phyloP scores from a whole-genome alignment of 148 eudicot species.

The Pharnaceum exiguum region DNA sequence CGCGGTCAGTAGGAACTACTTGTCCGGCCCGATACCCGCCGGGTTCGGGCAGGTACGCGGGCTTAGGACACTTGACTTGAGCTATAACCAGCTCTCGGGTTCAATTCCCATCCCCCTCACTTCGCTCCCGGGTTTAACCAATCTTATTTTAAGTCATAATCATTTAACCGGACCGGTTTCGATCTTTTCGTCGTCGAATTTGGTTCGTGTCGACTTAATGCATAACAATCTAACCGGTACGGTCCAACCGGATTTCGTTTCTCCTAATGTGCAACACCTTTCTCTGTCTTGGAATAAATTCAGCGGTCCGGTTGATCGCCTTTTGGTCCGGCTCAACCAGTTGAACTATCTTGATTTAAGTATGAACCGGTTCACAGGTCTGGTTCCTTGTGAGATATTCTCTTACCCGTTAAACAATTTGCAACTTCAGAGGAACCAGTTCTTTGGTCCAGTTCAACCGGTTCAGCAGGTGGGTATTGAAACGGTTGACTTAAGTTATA shows the following conservation, averaged over 20 bases:
- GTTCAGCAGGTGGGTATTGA: constrained; percentile 40
- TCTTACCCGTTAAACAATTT: constrained; percentile 53
- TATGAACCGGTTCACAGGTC: constrained; percentile 66
- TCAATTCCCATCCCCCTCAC: constrained; percentile 51
- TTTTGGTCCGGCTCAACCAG: constrained; percentile 28
- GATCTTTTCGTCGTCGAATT: constrained; percentile 28
- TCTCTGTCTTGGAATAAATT: constrained; percentile 66
- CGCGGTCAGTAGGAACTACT: constrained; percentile 56
- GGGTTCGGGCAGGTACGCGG: constrained; percentile 33
- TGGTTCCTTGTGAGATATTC: constrained; percentile 54
- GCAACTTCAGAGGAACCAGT: constrained; percentile 57
- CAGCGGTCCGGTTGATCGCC: constrained; percentile 51
- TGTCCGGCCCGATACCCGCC: constrained; percentile 63
- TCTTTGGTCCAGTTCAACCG: constrained; percentile 58
- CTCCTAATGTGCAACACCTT: constrained; percentile 52
- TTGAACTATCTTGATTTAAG: constrained; percentile 67
- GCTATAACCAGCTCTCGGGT: constrained; percentile 75
- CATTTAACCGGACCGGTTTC: constrained; percentile 61
- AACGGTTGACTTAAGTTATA: constrained; percentile 77
- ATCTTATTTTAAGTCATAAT: constrained; percentile 57
- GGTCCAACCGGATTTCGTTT: constrained; percentile 37
- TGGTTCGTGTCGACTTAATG: constrained; percentile 72
- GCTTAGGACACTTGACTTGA: constrained; percentile 61
- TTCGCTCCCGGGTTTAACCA: constrained; percentile 41
- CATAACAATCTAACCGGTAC: constrained; percentile 67